Percentiles rank a stretch among this genome's conserved stretches.
Evolutionary conservation across 1,284 basidiomycete species (phyloP).

Genomic region (Apiotrichum veenhuisii): DNA sequence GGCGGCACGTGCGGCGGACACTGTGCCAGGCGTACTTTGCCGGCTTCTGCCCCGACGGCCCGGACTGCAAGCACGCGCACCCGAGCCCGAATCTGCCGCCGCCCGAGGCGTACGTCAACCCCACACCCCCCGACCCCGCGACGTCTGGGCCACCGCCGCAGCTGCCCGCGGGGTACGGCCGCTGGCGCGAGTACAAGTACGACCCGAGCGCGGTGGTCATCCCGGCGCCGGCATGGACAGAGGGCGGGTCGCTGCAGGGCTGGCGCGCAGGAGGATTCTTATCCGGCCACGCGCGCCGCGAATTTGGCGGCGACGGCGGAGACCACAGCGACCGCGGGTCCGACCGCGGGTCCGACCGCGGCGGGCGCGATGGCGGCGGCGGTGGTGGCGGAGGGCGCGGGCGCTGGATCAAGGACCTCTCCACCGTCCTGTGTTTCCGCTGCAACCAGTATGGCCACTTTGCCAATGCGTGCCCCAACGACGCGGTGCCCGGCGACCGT

Average conservation of each 20-base stretch:
- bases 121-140: slow-evolving; percentile 66
- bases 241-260: slow-evolving; percentile 39
- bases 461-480: slow-evolving; percentile 84
- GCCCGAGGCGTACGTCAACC: slow-evolving; percentile 72
- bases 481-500: slow-evolving; percentile 46
- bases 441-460: slow-evolving; percentile 76
- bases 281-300: slow-evolving; percentile 32
- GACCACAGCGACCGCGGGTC: slow-evolving; percentile 17
- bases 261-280: slow-evolving; percentile 43
- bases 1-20: slow-evolving; percentile 88
- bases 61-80: slow-evolving; percentile 85
- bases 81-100: slow-evolving; percentile 54
- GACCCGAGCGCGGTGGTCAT: slow-evolving; percentile 56
- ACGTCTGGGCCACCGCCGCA: slow-evolving; percentile 84
- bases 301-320: slow-evolving; percentile 47
- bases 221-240: slow-evolving; percentile 40
- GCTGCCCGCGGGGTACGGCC: slow-evolving; percentile 62
- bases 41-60: slow-evolving; percentile 92
- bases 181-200: slow-evolving; percentile 70
- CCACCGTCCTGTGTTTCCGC: slow-evolving; percentile 77
- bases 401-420: slow-evolving; percentile 54
- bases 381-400: slow-evolving; percentile 27
- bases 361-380: slow-evolving; percentile 23
- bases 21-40: slow-evolving; percentile 88
- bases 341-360: slow-evolving; percentile 1